Evolutionary conservation across 2,329 filamentous ascomycete genomes (phyloP), one percentile per base, ranked within the genome.

Genomic region (Lecanicillium sp.): DNA sequence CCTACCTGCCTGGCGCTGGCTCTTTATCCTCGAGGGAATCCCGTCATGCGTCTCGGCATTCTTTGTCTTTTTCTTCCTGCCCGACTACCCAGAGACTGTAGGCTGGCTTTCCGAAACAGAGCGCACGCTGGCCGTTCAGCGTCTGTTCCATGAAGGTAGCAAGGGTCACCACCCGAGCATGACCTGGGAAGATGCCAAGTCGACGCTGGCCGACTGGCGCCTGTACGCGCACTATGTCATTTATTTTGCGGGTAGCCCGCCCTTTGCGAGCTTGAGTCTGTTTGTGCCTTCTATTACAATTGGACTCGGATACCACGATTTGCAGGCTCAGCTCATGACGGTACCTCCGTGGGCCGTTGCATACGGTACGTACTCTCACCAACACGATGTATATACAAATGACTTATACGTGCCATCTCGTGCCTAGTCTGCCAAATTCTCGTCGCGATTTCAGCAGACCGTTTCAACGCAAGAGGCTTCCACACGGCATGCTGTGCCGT

Each of bases 1-100:
- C 3, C 65, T 80, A 16, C 65, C 70, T 3, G 83, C 77, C 9
- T 88, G 83, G 84, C 68, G 82, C 18, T 88, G 67, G 74, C 67
- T 76, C 20, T 76, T 76, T 48, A 68, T 80, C 43, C 61, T 80
- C 27, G 75, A 81, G 57, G 82, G 82, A 5, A 64, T 84, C 7
- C 71, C 72, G 0, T 85, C 82, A 0, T 68, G 83, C 6, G 11
- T 85, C 1, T 83, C 56, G 9, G 80, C 80, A 4, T 51, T 83
- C 14, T 55, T 68, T 2, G 77, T 74, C 13, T 81, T 78, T 58
- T 82, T 79, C 70, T 70, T 80, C 56, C 63, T 88, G 9, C 78
- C 83, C 4, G 78, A 86, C 52, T 76, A 73, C 18, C 81, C 82
- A 0, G 77, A 83, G 46, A 75, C 71, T 0, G 76, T 80, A 1